Conservation (phyloP, 108 stramenopile species). For the Tribonema minus region DNA sequence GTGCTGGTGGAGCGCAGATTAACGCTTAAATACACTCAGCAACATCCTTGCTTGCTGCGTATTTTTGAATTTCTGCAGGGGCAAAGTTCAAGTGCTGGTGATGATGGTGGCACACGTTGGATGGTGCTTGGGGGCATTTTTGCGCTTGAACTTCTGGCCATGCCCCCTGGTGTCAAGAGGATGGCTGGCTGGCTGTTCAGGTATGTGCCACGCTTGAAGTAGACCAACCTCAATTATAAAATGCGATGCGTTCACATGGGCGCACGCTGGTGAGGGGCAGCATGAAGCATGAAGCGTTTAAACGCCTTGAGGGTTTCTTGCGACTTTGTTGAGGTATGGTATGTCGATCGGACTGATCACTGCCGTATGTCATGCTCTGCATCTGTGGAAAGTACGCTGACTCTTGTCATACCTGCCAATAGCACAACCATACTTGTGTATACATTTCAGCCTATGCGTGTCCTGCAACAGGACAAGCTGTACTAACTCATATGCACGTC, state of each 20-base stretch:
- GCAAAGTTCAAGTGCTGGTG: too few relatives aligned
- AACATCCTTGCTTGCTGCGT: too few relatives aligned
- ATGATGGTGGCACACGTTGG: not conserved
- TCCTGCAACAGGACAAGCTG: too few relatives aligned
- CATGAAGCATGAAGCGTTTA: too few relatives aligned
- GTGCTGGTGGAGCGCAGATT: too few relatives aligned
- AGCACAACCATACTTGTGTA: not conserved
- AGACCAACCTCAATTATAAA: not conserved
- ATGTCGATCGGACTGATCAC: too few relatives aligned
- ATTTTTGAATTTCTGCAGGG: too few relatives aligned
- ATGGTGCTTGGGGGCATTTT: constrained; percentile 37
- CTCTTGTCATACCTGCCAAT: not conserved
- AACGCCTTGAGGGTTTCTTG: too few relatives aligned
- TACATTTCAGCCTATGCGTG: too few relatives aligned
- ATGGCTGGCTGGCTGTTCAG: not conserved
- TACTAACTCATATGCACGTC: too few relatives aligned
- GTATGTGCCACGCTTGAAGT: not conserved
- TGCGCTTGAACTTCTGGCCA: constrained; percentile 21
- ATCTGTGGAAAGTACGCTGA: not conserved
- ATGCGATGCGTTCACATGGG: not conserved
- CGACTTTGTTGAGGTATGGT: too few relatives aligned
- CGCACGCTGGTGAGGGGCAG: not conserved
- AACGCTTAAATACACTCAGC: too few relatives aligned
- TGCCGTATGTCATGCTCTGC: not conserved
- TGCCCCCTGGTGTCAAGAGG: constrained; percentile 20